phyloP scores from a whole-genome alignment of 192 early-diverging fungal species.

The Coemansia sp. region DNA sequence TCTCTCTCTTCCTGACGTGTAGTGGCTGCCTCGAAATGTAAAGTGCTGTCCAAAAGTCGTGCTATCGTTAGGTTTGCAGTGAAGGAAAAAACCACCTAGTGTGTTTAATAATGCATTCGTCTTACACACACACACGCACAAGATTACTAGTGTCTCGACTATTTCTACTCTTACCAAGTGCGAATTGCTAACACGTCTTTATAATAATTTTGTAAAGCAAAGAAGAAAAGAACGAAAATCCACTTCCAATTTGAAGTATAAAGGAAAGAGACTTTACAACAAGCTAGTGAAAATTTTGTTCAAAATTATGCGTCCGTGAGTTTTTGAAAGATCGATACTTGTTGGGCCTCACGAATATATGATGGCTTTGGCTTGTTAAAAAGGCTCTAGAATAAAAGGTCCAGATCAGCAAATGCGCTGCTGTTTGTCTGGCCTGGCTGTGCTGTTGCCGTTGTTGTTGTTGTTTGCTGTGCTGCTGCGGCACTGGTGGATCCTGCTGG shows the following conservation, averaged over 20 bases:
- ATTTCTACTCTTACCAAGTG: not conserved
- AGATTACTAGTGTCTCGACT: not conserved
- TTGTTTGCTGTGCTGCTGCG: not conserved
- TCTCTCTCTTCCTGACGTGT: not conserved
- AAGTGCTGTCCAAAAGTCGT: too few species aligned
- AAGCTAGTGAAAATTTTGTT: not conserved
- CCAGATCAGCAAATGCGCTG: constrained; percentile 2
- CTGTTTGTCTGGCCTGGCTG: not conserved
- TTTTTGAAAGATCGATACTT: too few species aligned
- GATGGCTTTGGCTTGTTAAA: too few species aligned
- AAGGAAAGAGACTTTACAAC: not conserved
- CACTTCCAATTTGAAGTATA: not conserved
- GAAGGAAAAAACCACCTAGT: not conserved
- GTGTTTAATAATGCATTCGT: not conserved
- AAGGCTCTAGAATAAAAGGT: not conserved
- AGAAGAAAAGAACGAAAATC: not conserved
- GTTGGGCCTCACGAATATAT: too few species aligned
- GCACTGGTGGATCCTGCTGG: not conserved
- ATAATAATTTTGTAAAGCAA: not conserved
- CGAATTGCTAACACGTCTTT: not conserved
- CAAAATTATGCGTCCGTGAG: too few species aligned
- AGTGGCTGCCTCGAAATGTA: not conserved
- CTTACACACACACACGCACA: not conserved
- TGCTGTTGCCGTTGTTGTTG: too few species aligned
- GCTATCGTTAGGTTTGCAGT: not conserved